phyloP scores from a whole-genome alignment of 106 monocot species.

The Dendrobium nobile region DNA sequence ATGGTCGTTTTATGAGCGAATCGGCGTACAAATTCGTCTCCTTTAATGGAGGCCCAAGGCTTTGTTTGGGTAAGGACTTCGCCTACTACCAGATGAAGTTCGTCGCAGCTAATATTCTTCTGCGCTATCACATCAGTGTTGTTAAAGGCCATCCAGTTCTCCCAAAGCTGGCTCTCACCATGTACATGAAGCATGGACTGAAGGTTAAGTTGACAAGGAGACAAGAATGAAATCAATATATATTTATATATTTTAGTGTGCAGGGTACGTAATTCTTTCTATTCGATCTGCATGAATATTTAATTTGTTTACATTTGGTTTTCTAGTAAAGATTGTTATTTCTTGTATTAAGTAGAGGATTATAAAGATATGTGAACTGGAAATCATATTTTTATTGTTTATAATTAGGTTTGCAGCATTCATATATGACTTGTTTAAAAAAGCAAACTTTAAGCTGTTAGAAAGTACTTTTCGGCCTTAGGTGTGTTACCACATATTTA shows the following conservation, averaged over 20 bases:
- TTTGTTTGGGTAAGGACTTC: conserved; percentile 90
- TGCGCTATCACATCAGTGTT: conserved; percentile 64
- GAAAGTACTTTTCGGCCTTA: no score
- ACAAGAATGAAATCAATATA: background rate
- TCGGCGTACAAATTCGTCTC: conserved; percentile 90
- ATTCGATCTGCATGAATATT: background rate
- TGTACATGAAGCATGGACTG: conserved; percentile 89
- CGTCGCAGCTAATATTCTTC: conserved; percentile 62
- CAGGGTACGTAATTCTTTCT: background rate
- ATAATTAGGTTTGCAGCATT: background rate
- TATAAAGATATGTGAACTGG: background rate
- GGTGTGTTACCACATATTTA: no score
- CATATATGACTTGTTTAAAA: no score
- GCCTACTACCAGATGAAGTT: conserved; percentile 96
- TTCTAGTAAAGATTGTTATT: background rate
- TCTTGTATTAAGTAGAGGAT: background rate
- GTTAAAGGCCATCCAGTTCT: conserved; percentile 52
- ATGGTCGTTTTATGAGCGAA: conserved; percentile 49
- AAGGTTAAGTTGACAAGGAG: conserved; percentile 54
- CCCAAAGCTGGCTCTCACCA: conserved; percentile 84
- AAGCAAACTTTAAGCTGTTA: no score
- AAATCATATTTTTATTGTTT: background rate
- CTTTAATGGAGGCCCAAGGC: conserved; percentile 87
- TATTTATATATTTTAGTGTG: no score
- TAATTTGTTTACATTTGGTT: background rate